Conservation (phyloP, 1,139 yeast genomes). For the Hemisphaericaspora lyxosophila region DNA sequence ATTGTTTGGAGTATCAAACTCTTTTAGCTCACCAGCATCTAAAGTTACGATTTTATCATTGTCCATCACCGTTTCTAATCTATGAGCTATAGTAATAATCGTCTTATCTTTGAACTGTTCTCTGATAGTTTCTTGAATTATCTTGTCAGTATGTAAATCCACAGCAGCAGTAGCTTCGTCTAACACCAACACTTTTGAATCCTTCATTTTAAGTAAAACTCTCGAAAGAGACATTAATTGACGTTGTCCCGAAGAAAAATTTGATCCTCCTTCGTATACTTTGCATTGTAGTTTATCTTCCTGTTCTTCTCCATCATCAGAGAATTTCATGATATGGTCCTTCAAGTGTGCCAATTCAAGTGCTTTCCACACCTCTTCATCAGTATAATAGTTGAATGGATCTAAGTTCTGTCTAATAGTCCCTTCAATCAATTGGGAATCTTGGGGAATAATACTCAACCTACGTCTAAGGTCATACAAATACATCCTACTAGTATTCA, state of each 20-base stretch:
- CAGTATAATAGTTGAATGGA: constrained; percentile 52
- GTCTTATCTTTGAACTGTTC: constrained; percentile 63
- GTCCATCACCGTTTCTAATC: constrained; percentile 80
- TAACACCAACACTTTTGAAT: constrained; percentile 62
- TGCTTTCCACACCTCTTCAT: constrained; percentile 56
- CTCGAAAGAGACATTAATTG: constrained; percentile 76
- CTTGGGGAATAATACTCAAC: constrained; percentile 68
- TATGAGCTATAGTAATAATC: constrained; percentile 77
- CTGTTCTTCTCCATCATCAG: constrained; percentile 22
- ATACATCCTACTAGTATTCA: constrained; percentile 47
- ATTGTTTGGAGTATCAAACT: constrained; percentile 61
- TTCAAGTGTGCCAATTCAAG: constrained; percentile 54
- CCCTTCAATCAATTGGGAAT: constrained; percentile 66
- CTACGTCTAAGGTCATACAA: constrained; percentile 53
- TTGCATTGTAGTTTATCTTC: constrained; percentile 36
- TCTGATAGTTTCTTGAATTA: constrained; percentile 73
- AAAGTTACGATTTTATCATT: constrained; percentile 71
- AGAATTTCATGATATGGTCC: constrained; percentile 32
- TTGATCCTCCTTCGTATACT: constrained; percentile 69
- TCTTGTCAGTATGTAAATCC: constrained; percentile 74
- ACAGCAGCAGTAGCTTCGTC: constrained; percentile 90
- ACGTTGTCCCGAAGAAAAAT: constrained; percentile 74
- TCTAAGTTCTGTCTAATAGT: constrained; percentile 60
- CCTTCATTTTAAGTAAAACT: constrained; percentile 56
- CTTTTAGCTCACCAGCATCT: constrained; percentile 66